Conservation (phyloP, 257 asterid species). For the Osmanthus fragrans region DNA sequence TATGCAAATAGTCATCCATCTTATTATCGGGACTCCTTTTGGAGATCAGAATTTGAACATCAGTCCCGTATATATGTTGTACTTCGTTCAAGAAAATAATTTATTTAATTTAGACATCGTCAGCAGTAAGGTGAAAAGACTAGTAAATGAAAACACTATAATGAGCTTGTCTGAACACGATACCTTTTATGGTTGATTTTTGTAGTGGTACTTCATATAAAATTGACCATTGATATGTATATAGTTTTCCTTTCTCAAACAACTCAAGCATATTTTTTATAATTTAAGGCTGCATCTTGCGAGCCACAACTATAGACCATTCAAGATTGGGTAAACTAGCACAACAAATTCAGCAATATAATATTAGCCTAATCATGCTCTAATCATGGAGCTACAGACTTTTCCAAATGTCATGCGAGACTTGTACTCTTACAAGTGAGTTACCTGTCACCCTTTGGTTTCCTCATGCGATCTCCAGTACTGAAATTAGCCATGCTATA, state of each 20-base stretch:
- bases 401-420: conserved; percentile 2
- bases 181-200: neutral
- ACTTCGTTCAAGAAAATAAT: neutral
- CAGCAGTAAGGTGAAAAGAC: neutral
- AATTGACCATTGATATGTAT: neutral
- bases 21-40: neutral
- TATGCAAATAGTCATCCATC: neutral
- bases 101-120: neutral
- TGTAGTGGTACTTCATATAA: neutral
- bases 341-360: neutral
- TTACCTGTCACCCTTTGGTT: conserved; percentile 94
- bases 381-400: neutral
- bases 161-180: neutral
- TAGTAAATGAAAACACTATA: neutral
- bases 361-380: neutral
- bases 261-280: neutral
- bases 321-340: neutral
- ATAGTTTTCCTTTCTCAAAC: neutral
- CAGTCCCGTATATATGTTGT: neutral
- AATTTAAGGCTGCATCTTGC: neutral
- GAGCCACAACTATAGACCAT: neutral
- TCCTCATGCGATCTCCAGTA: conserved; percentile 92
- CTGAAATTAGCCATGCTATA: conserved; percentile 99
- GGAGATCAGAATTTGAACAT: neutral
- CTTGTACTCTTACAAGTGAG: neutral